Evolutionary conservation across 305 asterid species (phyloP).

Genomic region (Fraxinus xanthoxyloides): DNA sequence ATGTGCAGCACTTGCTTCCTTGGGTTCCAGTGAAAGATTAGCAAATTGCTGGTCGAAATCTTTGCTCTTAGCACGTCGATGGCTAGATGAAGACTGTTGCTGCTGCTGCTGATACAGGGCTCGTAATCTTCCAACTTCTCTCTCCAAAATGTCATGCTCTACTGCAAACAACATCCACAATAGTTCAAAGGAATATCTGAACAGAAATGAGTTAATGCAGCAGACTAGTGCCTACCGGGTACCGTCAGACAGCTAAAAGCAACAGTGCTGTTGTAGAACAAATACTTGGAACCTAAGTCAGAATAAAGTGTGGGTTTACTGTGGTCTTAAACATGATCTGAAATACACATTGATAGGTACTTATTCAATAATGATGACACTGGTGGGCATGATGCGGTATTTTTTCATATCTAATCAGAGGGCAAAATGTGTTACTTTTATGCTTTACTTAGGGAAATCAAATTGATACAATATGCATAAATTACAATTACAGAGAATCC

Average conservation of each 20-base stretch:
- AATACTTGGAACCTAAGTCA: neutral
- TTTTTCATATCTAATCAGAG: neutral
- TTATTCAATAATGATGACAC: neutral
- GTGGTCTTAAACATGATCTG: neutral
- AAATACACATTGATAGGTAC: neutral
- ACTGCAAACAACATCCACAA: constrained; percentile 38
- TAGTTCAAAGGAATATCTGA: constrained; percentile 7
- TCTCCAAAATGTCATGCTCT: constrained; percentile 62
- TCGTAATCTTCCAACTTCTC: constrained; percentile 57
- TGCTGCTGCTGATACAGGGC: constrained; percentile 55
- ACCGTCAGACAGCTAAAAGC: neutral
- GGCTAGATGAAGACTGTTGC: constrained; percentile 37
- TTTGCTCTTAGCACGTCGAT: constrained; percentile 50
- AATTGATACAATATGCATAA: neutral
- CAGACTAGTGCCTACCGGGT: neutral
- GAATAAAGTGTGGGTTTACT: neutral
- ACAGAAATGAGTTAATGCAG: neutral
- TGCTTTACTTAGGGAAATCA: neutral
- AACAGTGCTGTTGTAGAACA: neutral
- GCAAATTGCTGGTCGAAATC: constrained; percentile 51
- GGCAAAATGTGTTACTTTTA: neutral
- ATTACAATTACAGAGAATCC: neutral
- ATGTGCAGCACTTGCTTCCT: constrained; percentile 43
- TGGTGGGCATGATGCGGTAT: neutral
- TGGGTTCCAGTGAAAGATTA: constrained; percentile 57